phyloP scores from a whole-genome alignment of 75 land plant genomes.

The Isoetes taiwanensis region DNA sequence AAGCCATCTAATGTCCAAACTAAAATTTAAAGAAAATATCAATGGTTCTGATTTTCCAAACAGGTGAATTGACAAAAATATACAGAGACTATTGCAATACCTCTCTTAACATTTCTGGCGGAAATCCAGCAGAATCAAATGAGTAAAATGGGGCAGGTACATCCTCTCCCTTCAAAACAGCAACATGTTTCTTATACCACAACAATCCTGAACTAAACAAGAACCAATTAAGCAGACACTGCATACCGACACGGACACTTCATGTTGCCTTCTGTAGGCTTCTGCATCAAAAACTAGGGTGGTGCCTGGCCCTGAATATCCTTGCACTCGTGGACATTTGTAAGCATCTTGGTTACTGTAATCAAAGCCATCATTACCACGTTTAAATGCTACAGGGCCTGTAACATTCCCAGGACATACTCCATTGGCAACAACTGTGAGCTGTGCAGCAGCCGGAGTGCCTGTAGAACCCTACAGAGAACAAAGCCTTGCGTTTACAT shows the following conservation, averaged over 20 bases:
- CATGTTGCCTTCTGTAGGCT: constrained; percentile 68
- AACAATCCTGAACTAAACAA: not conserved
- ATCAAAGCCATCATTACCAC: constrained; percentile 7
- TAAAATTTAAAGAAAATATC: too few species aligned
- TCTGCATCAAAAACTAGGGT: constrained; percentile 36
- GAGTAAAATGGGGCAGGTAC: constrained; percentile 88
- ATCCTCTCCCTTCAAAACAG: constrained; percentile 56
- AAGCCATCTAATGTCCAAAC: too few species aligned
- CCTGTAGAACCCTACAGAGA: too few species aligned
- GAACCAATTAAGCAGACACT: not conserved
- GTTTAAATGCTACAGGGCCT: constrained; percentile 15
- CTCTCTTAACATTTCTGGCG: constrained; percentile 84
- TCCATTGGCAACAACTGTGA: not conserved
- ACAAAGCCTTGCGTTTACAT: too few species aligned
- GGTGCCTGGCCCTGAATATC: constrained; percentile 15
- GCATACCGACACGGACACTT: constrained; percentile 75
- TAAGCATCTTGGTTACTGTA: constrained; percentile 12
- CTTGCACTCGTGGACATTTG: constrained; percentile 21
- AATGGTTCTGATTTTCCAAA: too few species aligned
- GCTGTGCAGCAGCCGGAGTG: not conserved
- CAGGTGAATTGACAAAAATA: not conserved
- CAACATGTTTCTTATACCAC: not conserved
- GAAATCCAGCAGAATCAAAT: constrained; percentile 80
- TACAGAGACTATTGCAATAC: constrained; percentile 25
- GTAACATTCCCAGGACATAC: constrained; percentile 12